Evolutionary conservation across 164 flowering plant genomes (phyloP).

Genomic region (Kingdonia uniflora): DNA sequence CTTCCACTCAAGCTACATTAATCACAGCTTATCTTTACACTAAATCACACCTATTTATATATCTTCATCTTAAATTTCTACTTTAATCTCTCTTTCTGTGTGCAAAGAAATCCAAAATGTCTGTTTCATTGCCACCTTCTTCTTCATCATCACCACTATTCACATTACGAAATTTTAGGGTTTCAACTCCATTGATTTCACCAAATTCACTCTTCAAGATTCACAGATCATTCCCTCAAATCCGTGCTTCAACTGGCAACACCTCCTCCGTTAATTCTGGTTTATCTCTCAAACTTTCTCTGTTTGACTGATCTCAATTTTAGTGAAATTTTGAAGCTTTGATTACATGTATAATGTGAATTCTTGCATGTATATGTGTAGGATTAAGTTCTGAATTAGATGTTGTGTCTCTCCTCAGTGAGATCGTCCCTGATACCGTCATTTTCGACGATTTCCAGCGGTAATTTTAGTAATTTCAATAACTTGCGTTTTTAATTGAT

Average conservation of each 20-base stretch:
- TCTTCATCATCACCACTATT: slow-evolving; percentile 39
- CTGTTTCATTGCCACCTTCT: slow-evolving; percentile 40
- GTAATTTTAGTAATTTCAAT: slow-evolving; percentile 25
- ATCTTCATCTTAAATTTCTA: too few species aligned
- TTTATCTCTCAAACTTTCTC: too few species aligned
- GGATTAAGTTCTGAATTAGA: slow-evolving; percentile 68
- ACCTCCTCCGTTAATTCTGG: slow-evolving; percentile 48
- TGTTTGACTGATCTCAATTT: too few species aligned
- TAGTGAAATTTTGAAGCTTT: too few species aligned
- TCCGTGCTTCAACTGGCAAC: slow-evolving; percentile 42
- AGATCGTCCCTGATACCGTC: slow-evolving; percentile 96
- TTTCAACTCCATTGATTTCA: slow-evolving; percentile 20
- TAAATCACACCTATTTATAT: too few species aligned
- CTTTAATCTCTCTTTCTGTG: background rate
- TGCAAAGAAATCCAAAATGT: slow-evolving; percentile 20
- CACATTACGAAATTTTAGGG: slow-evolving; percentile 21
- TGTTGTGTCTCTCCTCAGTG: slow-evolving; percentile 67
- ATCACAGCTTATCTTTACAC: too few species aligned
- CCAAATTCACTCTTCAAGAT: slow-evolving; percentile 22
- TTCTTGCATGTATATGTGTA: slow-evolving; percentile 11
- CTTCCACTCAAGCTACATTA: too few species aligned
- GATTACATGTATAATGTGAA: too few species aligned
- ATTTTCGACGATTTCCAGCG: slow-evolving; percentile 89
- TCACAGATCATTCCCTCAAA: slow-evolving; percentile 25
- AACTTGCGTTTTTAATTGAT: background rate